Conservation (phyloP, 306 rosid genomes). For the Ormosia emarginata region DNA sequence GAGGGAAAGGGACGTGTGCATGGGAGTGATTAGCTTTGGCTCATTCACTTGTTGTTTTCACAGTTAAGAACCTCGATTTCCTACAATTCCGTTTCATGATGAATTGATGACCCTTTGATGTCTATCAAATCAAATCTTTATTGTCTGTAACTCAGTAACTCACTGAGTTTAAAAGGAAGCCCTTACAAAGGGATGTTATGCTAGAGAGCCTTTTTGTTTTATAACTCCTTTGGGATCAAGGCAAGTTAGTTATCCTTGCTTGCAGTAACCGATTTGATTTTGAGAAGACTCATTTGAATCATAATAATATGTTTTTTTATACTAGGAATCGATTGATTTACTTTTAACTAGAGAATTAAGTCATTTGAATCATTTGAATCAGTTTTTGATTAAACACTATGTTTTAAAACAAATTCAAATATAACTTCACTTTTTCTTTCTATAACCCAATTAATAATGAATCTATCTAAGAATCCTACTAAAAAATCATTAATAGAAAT, state of each 20-base stretch:
- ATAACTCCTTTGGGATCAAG: slow-evolving; percentile 15
- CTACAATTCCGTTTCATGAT: slow-evolving; percentile 69
- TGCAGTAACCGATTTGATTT: too few species aligned
- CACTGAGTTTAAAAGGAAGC: background rate
- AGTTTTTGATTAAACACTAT: too few species aligned
- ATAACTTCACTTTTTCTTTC: too few species aligned
- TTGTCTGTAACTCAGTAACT: background rate
- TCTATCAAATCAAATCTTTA: slow-evolving; percentile 33
- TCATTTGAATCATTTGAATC: too few species aligned
- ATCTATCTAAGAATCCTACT: too few species aligned
- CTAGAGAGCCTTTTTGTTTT: slow-evolving; percentile 21
- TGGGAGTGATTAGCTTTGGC: slow-evolving; percentile 81
- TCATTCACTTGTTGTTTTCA: slow-evolving; percentile 84
- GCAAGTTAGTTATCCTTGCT: background rate
- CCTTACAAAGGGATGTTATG: slow-evolving; percentile 12
- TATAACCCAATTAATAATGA: too few species aligned
- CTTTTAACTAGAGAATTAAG: too few species aligned
- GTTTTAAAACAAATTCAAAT: too few species aligned
- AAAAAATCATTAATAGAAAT: too few species aligned
- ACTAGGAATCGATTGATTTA: too few species aligned
- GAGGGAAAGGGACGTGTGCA: slow-evolving; percentile 93
- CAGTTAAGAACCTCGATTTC: slow-evolving; percentile 61
- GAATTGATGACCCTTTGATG: background rate
- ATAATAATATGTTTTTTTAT: too few species aligned
- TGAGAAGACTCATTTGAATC: too few species aligned